phyloP scores from a whole-genome alignment of 345 rosid species.

The Turritis glabra region DNA sequence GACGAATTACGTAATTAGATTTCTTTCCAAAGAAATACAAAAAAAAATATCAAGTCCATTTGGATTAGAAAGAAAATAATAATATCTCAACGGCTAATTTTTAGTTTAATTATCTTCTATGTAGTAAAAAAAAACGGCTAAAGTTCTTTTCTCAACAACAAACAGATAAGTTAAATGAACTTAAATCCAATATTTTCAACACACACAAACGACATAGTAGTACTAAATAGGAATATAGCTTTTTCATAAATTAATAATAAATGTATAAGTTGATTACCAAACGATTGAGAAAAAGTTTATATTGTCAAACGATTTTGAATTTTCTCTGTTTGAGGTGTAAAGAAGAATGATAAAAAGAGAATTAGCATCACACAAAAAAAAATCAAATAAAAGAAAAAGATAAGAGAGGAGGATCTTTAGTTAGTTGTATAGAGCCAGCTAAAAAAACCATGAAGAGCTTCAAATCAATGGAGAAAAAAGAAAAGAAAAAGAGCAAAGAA shows the following conservation, averaged over 20 bases:
- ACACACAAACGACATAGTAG: neutral
- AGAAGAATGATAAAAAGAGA: slow-evolving; percentile 1
- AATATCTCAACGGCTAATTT: slow-evolving; percentile 12
- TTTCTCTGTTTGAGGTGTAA: slow-evolving; percentile 3
- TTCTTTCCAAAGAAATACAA: neutral
- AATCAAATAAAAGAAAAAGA: neutral
- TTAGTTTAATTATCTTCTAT: neutral
- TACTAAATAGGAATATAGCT: neutral
- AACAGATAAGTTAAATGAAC: slow-evolving; percentile 11
- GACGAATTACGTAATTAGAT: neutral
- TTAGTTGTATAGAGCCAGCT: slow-evolving; percentile 18
- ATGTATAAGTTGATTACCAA: neutral
- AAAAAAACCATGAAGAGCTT: neutral
- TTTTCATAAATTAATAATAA: neutral
- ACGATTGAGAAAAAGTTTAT: neutral
- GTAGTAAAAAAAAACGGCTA: neutral
- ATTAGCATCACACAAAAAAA: neutral
- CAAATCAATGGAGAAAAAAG: slow-evolving; percentile 9
- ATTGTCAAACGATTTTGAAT: neutral
- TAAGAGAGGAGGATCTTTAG: slow-evolving; percentile 32
- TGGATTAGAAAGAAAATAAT: neutral
- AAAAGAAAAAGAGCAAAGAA: slow-evolving; percentile 20
- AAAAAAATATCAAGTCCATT: neutral
- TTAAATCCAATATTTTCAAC: neutral
- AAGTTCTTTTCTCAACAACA: neutral